These are phyloP conservation scores for Eleusine indica DNA, from an alignment of 176 grass and related monocot genomes.

Conservation along the genomic window DNA sequence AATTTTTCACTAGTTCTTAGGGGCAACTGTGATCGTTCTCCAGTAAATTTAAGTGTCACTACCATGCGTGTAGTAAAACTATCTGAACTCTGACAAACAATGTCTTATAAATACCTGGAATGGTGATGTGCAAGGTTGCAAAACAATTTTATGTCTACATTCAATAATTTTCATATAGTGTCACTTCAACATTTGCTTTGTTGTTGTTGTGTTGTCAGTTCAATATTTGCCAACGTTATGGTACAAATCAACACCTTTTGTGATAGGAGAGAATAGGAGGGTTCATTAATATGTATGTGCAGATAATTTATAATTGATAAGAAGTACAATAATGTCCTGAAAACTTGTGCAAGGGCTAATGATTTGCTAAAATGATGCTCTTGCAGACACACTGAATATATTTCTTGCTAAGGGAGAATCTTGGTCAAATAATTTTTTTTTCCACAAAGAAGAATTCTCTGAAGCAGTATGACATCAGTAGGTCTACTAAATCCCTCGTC, in stretches of 20 bases:
- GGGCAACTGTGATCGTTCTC: not conserved
- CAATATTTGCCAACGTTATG: not conserved
- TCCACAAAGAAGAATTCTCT: conserved; percentile 12
- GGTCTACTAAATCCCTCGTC: conserved; percentile 42
- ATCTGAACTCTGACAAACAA: not conserved
- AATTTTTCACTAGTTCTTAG: not conserved
- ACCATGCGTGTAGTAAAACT: not conserved
- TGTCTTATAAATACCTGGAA: not conserved
- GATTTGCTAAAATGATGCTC: conserved; percentile 30
- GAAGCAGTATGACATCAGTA: conserved; percentile 58
- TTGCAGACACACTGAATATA: conserved; percentile 35
- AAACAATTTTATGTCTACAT: no score
- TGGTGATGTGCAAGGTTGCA: no score
- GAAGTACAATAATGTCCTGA: not conserved
- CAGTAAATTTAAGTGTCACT: not conserved
- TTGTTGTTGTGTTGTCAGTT: no score
- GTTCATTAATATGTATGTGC: not conserved
- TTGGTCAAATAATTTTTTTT: not conserved
- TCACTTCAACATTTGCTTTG: not conserved
- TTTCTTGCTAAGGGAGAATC: not conserved
- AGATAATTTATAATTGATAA: not conserved
- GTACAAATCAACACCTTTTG: not conserved
- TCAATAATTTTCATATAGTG: not conserved
- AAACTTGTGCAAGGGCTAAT: not conserved
- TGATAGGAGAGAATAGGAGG: not conserved